Evolutionary conservation across 306 rosid genomes (phyloP).

Genomic region (Trichosanthes cucumerina): DNA sequence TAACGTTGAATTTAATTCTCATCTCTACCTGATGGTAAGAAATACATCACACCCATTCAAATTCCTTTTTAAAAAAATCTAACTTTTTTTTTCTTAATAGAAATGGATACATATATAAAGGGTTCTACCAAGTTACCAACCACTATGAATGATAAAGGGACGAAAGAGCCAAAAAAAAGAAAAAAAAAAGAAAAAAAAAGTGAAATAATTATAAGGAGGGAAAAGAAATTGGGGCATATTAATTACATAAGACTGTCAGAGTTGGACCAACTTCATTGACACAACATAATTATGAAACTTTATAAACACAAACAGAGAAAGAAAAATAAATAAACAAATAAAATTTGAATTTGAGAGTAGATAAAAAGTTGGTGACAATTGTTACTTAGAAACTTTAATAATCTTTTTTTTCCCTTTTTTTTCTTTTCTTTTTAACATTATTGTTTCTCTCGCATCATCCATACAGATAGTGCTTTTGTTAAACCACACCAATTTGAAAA

Average conservation of each 20-base stretch:
- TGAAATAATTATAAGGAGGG: not conserved
- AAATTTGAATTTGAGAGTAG: not conserved
- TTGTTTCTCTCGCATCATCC: not conserved
- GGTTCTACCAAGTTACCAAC: no score
- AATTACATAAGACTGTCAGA: conserved; percentile 4
- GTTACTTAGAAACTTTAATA: not conserved
- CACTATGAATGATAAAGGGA: not conserved
- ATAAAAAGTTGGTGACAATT: not conserved
- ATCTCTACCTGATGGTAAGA: no score
- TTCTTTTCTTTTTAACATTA: not conserved
- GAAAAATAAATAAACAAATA: not conserved
- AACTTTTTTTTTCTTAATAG: no score
- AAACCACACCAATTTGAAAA: not conserved
- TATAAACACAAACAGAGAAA: not conserved
- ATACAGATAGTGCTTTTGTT: not conserved
- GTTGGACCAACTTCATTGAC: conserved; percentile 2
- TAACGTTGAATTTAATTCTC: no score
- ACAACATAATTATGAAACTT: not conserved
- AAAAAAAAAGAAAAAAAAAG: not conserved
- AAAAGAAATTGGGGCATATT: not conserved
- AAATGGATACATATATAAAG: no score
- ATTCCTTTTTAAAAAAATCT: no score
- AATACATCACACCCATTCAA: no score
- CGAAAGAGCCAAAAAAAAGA: no score
- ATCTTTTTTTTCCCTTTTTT: not conserved